Percentiles rank a stretch among this genome's conserved stretches.
These are phyloP conservation scores for Phascolomyces articulosus DNA, from an alignment of 371 early-diverging fungal genomes.

Conservation along the genomic window DNA sequence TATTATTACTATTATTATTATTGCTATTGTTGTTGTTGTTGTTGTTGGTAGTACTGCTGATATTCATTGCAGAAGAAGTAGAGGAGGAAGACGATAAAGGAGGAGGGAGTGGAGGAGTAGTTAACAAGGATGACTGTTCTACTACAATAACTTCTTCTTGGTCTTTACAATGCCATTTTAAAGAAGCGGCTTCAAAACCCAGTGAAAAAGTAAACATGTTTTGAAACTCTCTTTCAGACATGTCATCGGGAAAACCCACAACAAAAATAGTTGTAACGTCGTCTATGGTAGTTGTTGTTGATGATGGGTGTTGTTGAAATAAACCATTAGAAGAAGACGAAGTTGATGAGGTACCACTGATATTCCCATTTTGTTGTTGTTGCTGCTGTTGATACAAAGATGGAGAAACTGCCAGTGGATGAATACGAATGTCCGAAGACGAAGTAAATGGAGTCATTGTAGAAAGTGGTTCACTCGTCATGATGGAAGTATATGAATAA, in stretches of 20 bases:
- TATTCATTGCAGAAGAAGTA: conserved; percentile 3
- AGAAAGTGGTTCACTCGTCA: conserved; percentile 21
- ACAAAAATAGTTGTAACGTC: conserved; percentile 95
- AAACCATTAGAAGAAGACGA: conserved; percentile 10
- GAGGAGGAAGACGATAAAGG: conserved; percentile 31
- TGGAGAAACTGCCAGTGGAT: conserved; percentile 29
- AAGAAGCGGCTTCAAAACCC: conserved; percentile 94
- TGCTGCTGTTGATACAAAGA: conserved; percentile 3
- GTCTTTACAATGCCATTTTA: conserved; percentile 81
- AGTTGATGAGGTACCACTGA: background rate
- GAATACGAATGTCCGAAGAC: conserved; percentile 17
- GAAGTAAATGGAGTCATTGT: conserved; percentile 14
- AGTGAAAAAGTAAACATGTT: conserved; percentile 96
- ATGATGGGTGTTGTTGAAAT: background rate
- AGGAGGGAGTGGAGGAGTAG: no score
- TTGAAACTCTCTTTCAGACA: conserved; percentile 96
- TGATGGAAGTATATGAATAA: conserved; percentile 14
- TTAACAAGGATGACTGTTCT: no score
- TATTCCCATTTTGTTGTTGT: no score
- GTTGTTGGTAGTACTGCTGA: no score
- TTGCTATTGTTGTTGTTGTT: no score
- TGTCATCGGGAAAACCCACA: conserved; percentile 97
- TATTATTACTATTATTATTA: no score
- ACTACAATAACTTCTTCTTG: conserved; percentile 35
- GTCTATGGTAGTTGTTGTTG: conserved; percentile 30